phyloP scores from a whole-genome alignment of 2,329 filamentous ascomycete genomes.

The Thielaviopsis populi region DNA sequence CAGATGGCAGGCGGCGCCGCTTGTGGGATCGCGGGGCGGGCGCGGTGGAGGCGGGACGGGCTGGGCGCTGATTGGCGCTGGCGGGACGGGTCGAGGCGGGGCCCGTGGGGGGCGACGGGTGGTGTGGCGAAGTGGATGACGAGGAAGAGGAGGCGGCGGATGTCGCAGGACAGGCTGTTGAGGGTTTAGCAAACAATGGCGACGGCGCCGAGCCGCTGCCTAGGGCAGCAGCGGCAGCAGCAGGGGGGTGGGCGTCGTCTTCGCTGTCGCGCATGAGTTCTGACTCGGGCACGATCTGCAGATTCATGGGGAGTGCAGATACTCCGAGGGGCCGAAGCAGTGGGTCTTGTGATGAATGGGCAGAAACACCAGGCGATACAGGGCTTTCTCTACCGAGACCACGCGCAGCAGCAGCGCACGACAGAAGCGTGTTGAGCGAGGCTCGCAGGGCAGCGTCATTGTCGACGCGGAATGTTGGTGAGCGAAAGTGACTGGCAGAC shows the following conservation, averaged over 20 bases:
- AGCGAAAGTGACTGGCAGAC: slow-evolving; percentile 43
- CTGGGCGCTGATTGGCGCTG: slow-evolving; percentile 25
- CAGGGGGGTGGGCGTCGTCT: neutral
- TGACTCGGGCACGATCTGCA: slow-evolving; percentile 45
- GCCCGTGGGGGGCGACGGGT: neutral
- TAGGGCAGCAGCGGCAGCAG: neutral
- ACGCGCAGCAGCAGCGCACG: slow-evolving; percentile 82
- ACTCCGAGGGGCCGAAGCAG: slow-evolving; percentile 29
- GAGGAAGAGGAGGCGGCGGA: neutral
- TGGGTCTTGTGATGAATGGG: slow-evolving; percentile 17
- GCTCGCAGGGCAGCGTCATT: slow-evolving; percentile 87
- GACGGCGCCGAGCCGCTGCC: slow-evolving; percentile 17
- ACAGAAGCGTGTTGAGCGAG: slow-evolving; percentile 85
- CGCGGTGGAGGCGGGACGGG: slow-evolving; percentile 26
- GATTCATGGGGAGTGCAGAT: slow-evolving; percentile 39
- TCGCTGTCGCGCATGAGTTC: slow-evolving; percentile 34
- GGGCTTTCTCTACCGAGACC: slow-evolving; percentile 44
- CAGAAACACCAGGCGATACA: slow-evolving; percentile 20
- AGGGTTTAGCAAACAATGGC: slow-evolving; percentile 15
- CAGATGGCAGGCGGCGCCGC: slow-evolving; percentile 36
- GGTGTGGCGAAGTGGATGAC: neutral
- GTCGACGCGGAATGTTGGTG: slow-evolving; percentile 64
- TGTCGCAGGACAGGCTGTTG: neutral
- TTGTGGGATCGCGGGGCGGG: slow-evolving; percentile 26
- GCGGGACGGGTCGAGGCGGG: neutral